phyloP scores from a whole-genome alignment of 2,329 filamentous ascomycete species.

The Cercospora zeae-maydis region DNA sequence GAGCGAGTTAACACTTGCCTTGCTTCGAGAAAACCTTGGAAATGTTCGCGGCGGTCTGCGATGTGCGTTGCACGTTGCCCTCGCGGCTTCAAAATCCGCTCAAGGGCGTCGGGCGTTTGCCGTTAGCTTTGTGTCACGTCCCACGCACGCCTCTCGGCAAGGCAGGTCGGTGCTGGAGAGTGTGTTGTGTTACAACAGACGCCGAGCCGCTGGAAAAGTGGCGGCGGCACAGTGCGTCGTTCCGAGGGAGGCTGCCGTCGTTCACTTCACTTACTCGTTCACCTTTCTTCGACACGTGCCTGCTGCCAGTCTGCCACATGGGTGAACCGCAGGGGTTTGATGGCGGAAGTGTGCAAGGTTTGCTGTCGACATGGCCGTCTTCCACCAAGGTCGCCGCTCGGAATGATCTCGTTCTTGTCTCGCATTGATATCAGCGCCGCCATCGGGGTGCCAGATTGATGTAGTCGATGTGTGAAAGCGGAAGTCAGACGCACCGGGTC shows the following conservation, averaged over 20 bases:
- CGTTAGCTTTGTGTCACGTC: constrained; percentile 13
- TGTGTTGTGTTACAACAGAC: constrained; percentile 53
- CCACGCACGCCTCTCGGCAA: not conserved
- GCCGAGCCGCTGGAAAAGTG: constrained; percentile 43
- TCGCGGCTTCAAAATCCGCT: constrained; percentile 6
- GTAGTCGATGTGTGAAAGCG: not conserved
- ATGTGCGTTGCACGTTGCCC: constrained; percentile 1
- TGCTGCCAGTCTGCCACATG: not conserved
- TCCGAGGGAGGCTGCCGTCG: not conserved
- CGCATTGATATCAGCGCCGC: not conserved
- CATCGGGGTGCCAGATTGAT: not conserved
- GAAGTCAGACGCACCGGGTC: not conserved
- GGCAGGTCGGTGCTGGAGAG: constrained; percentile 4
- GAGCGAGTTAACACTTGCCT: constrained; percentile 5
- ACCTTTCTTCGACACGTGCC: not conserved
- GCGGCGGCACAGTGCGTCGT: not conserved
- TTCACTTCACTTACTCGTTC: not conserved
- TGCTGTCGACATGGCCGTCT: not conserved
- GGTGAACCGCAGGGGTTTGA: not conserved
- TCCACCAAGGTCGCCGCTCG: too few species aligned
- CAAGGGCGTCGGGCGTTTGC: constrained; percentile 10
- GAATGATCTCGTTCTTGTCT: not conserved
- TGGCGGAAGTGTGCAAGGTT: not conserved
- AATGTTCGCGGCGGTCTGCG: constrained; percentile 1
- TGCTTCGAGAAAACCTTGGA: constrained; percentile 6